Conservation (phyloP, 768 basidiomycete species). For the Mycena vitilis region DNA sequence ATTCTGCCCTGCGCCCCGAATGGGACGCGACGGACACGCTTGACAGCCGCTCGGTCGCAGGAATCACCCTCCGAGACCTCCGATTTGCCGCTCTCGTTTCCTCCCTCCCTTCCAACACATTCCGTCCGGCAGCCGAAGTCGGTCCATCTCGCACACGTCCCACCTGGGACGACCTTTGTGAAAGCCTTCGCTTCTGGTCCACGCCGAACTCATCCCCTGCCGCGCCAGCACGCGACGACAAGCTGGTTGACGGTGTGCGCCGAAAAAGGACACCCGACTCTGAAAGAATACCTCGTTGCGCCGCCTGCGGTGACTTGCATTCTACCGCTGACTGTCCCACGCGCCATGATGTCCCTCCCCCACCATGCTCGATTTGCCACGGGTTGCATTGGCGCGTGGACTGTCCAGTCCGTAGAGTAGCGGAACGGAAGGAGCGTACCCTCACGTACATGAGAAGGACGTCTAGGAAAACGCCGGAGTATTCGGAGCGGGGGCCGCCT, state of each 20-base stretch:
- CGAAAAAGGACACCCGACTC: background rate
- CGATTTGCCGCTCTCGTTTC: constrained; percentile 35
- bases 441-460: background rate
- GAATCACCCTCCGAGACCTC: constrained; percentile 34
- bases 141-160: constrained; percentile 21
- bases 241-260: background rate
- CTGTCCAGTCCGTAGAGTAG: constrained; percentile 13
- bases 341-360: constrained; percentile 17
- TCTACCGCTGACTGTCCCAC: background rate
- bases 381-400: constrained; percentile 33
- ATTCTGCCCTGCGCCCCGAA: constrained; percentile 31
- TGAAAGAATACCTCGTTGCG: constrained; percentile 8
- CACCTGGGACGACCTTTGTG: constrained; percentile 17
- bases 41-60: constrained; percentile 17
- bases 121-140: background rate
- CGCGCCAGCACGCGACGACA: background rate
- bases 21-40: constrained; percentile 21
- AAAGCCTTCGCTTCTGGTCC: constrained; percentile 24
- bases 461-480: background rate
- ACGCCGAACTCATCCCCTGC: background rate
- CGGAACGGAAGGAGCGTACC: background rate
- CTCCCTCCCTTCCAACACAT: constrained; percentile 25
- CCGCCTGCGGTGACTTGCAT: constrained; percentile 27
- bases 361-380: constrained; percentile 24
- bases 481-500: background rate